A percentile compares a stretch with the other conserved stretches of the same genome.
phyloP scores from a whole-genome alignment of 2,329 filamentous ascomycete species.

The Aureobasidium sp. region DNA sequence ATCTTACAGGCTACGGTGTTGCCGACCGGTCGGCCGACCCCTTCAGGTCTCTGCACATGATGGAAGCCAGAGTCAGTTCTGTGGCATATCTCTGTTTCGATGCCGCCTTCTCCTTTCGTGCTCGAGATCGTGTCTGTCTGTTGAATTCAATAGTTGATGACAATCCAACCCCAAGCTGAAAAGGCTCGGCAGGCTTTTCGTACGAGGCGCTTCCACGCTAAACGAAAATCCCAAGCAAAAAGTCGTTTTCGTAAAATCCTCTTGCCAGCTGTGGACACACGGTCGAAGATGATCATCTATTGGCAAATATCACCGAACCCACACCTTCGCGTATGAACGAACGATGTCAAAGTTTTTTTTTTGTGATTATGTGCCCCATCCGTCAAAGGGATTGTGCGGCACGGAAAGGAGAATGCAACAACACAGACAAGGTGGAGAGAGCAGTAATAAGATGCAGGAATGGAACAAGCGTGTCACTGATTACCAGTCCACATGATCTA shows the following conservation, averaged over 20 bases:
- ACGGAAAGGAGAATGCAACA: not conserved
- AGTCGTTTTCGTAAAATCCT: constrained; percentile 3
- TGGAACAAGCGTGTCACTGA: not conserved
- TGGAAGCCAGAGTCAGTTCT: not conserved
- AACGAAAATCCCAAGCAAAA: not conserved
- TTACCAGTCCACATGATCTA: constrained; percentile 3
- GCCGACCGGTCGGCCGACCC: not conserved
- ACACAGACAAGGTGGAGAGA: constrained; percentile 5
- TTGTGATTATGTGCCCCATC: not conserved
- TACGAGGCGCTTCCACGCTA: constrained; percentile 3
- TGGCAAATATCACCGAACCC: not conserved
- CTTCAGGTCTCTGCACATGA: not conserved
- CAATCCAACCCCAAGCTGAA: not conserved
- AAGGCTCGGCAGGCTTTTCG: not conserved
- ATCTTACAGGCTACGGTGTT: not conserved
- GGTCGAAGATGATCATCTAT: not conserved
- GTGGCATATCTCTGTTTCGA: not conserved
- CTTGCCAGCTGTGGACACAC: not conserved
- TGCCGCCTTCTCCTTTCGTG: not conserved
- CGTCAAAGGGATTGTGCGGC: not conserved
- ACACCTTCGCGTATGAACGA: not conserved
- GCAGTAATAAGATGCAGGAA: constrained; percentile 6
- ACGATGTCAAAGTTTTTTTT: constrained; percentile 1
- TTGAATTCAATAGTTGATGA: not conserved
- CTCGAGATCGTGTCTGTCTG: not conserved